These are phyloP conservation scores for Eimeria praecox DNA, from an alignment of 169 alveolate genomes.

Conservation along the genomic window DNA sequence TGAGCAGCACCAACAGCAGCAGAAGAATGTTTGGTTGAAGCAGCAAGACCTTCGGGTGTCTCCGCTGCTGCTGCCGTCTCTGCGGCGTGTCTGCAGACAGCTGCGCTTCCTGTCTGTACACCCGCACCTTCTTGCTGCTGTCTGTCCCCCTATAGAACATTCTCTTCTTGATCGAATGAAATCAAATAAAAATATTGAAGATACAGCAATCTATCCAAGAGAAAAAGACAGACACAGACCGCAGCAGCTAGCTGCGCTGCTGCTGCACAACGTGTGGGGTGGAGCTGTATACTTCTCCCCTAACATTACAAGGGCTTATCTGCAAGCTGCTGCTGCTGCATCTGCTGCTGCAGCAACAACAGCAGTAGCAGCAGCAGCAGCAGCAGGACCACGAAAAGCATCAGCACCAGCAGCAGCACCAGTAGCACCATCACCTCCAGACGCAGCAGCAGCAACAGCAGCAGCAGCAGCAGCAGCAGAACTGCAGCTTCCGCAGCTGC, in stretches of 20 bases:
- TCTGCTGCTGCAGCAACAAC: too few species aligned
- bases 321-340: too few species aligned
- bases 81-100: slow-evolving; percentile 39
- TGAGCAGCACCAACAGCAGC: slow-evolving; percentile 30
- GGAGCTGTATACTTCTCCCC: slow-evolving; percentile 35
- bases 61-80: slow-evolving; percentile 40
- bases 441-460: not conserved
- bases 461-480: not conserved
- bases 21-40: not conserved
- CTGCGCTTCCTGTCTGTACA: slow-evolving; percentile 30
- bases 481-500: slow-evolving; percentile 34
- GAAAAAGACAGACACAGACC: not conserved
- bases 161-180: not conserved
- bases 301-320: not conserved
- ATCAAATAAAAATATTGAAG: not conserved
- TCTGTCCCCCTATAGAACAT: not conserved
- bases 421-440: not conserved
- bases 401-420: not conserved
- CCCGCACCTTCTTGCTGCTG: slow-evolving; percentile 21
- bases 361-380: too few species aligned
- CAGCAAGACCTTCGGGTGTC: not conserved
- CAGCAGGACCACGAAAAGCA: too few species aligned
- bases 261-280: slow-evolving; percentile 33
- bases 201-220: not conserved
- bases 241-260: slow-evolving; percentile 6